Percentiles rank a stretch among this genome's conserved stretches.
Conservation (phyloP, 148 eudicot species). For the Gaultheria prostrata region DNA sequence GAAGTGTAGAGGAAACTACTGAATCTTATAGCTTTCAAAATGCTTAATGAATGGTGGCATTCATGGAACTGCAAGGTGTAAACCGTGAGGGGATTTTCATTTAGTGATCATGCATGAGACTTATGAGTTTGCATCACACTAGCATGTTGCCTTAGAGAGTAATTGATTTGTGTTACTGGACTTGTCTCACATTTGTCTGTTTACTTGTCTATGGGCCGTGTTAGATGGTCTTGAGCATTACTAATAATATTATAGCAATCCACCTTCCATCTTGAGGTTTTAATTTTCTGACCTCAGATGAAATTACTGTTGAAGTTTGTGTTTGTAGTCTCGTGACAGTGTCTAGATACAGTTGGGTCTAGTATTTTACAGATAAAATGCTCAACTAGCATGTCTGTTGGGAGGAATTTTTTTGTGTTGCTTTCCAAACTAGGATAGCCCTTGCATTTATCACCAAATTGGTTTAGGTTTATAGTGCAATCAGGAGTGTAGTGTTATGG, state of each 20-base stretch:
- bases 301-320: conserved; percentile 4
- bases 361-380: neutral
- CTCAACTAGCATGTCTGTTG: neutral
- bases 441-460: neutral
- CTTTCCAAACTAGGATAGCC: neutral
- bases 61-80: neutral
- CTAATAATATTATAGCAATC: neutral
- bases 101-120: neutral
- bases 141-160: neutral
- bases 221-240: neutral
- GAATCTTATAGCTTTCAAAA: neutral
- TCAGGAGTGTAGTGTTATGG: neutral
- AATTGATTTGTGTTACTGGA: neutral
- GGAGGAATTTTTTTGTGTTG: neutral
- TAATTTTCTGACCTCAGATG: neutral
- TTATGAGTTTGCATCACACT: neutral
- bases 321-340: neutral
- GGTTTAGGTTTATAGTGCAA: neutral
- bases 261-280: neutral
- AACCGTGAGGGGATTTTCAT: neutral
- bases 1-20: neutral
- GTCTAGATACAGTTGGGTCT: neutral
- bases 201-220: neutral
- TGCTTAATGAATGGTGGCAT: neutral
- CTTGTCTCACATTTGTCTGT: neutral